Base-by-base conservation (phyloP, 139 green algal genomes). In the Micractinium conductrix region DNA sequence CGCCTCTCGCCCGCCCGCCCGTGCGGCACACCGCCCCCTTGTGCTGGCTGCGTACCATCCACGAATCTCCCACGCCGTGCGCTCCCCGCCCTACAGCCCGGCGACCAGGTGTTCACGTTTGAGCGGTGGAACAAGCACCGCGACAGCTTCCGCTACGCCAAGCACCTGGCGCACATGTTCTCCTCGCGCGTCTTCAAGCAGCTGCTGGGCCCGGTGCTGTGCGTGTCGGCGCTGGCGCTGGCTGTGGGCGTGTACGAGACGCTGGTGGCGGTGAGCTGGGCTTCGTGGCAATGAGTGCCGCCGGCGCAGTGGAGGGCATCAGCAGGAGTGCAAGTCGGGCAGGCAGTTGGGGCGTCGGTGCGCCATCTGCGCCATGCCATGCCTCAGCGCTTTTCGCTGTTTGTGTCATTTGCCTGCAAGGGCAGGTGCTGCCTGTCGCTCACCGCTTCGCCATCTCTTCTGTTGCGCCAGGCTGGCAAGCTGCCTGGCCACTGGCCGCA, bases 91-190 rank as follows among this genome's bases (percentile, higher is more conserved):
- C 22, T 26, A 40, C 79, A 84, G 65, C 22, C 79, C 65, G 35
- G 35, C 0, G 44, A 84, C 79, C 79, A 65, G 42, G 84, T 87
- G 53, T 89, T 85, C 50, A 90, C 81, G 4, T 86, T 86, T 85
- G 81, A 87, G 43, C 62, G 82, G 33, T 90, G 86, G 86, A 74
- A 79, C 43, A 81, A 79, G 50, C 86, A 90, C 76, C 70, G 86
- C 42, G 83, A 50, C 45, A 83, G 42, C 4, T 28, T 72, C 33
- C 80, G 86, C 63, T 90, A 90, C 44, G 40, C 62, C 37, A 72
- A 85, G 40, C 86, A 90, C 76, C 84, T 90, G 81, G 21, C 69
- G 12, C 53, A 79, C 60, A 88, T 90, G 71, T 90, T 90, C 75
- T 50, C 84, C 33, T 88, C 82, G 14, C 73, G 63, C 55, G 83